Percentiles rank a stretch among this genome's conserved stretches.
Evolutionary conservation across 2,329 filamentous ascomycete species (phyloP).

Genomic region (Byssothecium circinans): DNA sequence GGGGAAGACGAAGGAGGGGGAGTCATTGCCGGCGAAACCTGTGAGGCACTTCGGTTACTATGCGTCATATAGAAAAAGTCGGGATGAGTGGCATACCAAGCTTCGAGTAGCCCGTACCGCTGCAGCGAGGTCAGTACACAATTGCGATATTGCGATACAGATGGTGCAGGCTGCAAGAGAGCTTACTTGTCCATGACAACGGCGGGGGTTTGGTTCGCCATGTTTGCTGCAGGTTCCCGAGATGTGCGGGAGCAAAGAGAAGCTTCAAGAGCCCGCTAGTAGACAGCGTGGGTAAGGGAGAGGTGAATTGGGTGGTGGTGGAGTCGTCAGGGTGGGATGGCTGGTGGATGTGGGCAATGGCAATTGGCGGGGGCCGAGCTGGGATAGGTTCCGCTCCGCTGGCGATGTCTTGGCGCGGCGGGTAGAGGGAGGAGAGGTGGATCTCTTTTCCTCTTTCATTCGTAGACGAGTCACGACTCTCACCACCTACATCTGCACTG

Average conservation of each 20-base stretch:
- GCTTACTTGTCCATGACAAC: constrained; percentile 99
- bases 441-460: too few species aligned
- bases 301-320: constrained; percentile 8
- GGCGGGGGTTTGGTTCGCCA: constrained; percentile 98
- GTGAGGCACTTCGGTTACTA: constrained; percentile 38
- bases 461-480: too few species aligned
- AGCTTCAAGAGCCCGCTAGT: constrained; percentile 13
- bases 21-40: constrained; percentile 99
- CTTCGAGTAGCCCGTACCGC: constrained; percentile 99
- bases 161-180: constrained; percentile 32
- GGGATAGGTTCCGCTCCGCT: constrained; percentile 30
- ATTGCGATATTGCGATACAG: constrained; percentile 31
- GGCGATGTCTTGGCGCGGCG: constrained; percentile 5
- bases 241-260: constrained; percentile 13
- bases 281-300: not conserved
- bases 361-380: constrained; percentile 14
- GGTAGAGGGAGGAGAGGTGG: too few species aligned
- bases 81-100: constrained; percentile 66
- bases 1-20: constrained; percentile 97
- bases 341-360: constrained; percentile 27
- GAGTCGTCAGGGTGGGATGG: constrained; percentile 36
- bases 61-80: constrained; percentile 1
- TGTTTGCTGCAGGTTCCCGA: constrained; percentile 50
- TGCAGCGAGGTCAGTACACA: constrained; percentile 52
- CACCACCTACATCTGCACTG: too few species aligned